Evolutionary conservation across 1,139 yeast genomes (phyloP), one percentile per base, ranked within the genome.

Genomic region (Blastobotrys petasosporus): DNA sequence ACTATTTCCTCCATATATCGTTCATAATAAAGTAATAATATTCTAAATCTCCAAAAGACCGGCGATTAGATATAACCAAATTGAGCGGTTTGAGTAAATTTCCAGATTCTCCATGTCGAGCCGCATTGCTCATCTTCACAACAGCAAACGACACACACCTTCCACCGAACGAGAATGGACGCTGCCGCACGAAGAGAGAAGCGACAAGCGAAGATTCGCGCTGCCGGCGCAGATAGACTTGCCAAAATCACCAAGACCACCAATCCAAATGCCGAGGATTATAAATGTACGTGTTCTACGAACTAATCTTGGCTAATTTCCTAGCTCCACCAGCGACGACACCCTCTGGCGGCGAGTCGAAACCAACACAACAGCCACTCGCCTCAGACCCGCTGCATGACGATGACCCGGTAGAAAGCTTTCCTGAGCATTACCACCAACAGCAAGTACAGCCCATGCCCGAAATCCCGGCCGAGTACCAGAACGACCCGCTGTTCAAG

Each of bases 201-300:
- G 28, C 63, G 73, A 12, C 66, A 63, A 56, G 68, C 67, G 8
- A 56, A 58, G 23, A 64, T 68, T 40, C 53, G 53, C 20, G 64
- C 61, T 15, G 61, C 61, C 8, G 70, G 68, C 2, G 57, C 63
- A 4, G 54, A 57, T 45, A 51, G 73, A 11, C 55, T 68, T 29
- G 61, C 65, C n/a, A 60, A 65, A 37, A 68, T 68, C 51, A 65
- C 72, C 15, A 60, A 61, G 39, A 51, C 58, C 1, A 56, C 58
- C 7, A 54, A 55, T 32, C 56, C 56, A 4, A 52, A 56, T 38
- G 51, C 53, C 28, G 51, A 44, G 37, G 52, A 47, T 45, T 48
- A 48, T 36, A 45, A 45, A 39, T 43, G 32, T 37, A n/a, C 33
- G 25, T 20, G 25, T 20, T 4, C 25, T 20, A 7, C 7, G 25